Percentiles rank a stretch among this genome's conserved stretches.
These are phyloP conservation scores for Puccinia novopanici DNA, from an alignment of 1,284 basidiomycete species.

Conservation along the genomic window DNA sequence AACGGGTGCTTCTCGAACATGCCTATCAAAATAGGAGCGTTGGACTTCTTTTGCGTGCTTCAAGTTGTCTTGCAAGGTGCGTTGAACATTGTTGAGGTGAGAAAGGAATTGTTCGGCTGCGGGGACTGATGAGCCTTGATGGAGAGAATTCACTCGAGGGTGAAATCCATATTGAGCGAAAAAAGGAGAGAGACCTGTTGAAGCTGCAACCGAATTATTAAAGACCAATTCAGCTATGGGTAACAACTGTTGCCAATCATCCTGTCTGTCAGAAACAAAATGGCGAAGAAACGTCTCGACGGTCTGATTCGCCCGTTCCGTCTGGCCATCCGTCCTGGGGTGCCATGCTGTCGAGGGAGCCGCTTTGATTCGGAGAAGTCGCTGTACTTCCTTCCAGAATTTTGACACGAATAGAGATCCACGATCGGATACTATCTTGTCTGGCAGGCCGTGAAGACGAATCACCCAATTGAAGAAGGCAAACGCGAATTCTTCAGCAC, in stretches of 20 bases:
- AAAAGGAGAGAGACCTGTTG: neutral
- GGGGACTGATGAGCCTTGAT: too few relatives aligned
- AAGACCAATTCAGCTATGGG: neutral
- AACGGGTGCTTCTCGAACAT: too few relatives aligned
- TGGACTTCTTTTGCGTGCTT: too few relatives aligned
- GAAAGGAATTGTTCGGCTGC: too few relatives aligned
- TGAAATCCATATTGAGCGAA: neutral
- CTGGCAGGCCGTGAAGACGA: too few relatives aligned
- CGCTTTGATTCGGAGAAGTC: neutral
- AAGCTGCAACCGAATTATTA: neutral
- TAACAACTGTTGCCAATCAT: neutral
- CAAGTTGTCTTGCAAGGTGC: too few relatives aligned
- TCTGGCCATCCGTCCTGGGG: neutral
- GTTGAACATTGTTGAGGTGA: too few relatives aligned
- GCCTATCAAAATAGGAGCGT: too few relatives aligned
- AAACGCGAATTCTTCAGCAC: too few relatives aligned
- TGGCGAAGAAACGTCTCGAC: conserved; percentile 3
- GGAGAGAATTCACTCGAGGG: too few relatives aligned
- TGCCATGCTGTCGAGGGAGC: conserved; percentile 2
- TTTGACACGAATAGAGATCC: neutral
- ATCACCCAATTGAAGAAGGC: too few relatives aligned
- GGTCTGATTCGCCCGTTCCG: neutral
- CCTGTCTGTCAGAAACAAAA: neutral
- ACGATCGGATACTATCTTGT: neutral
- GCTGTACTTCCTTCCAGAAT: neutral